These are phyloP conservation scores for Chrysoporthe puriensis DNA, from an alignment of 2,329 filamentous ascomycete genomes.

Conservation along the genomic window DNA sequence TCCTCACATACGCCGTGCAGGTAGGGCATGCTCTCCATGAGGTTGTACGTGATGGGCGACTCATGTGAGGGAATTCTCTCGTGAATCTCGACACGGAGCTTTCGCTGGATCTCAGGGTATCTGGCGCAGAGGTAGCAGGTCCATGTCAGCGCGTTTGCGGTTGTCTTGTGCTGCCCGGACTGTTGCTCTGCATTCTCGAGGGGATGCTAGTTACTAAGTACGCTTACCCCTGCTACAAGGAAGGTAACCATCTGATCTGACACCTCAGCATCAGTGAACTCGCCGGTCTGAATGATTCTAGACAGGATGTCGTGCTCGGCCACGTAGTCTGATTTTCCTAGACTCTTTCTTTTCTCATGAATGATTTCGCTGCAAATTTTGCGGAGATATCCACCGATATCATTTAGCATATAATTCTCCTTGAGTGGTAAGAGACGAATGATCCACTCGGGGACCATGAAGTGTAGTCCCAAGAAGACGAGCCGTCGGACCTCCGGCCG, in stretches of 20 bases:
- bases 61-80: conserved; percentile 9
- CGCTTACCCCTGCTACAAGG: conserved; percentile 21
- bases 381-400: conserved; percentile 22
- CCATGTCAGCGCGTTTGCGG: conserved; percentile 21
- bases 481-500: conserved; percentile 21
- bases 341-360: conserved; percentile 18
- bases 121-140: conserved; percentile 25
- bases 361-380: conserved; percentile 21
- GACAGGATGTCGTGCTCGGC: conserved; percentile 24
- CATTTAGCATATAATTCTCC: conserved; percentile 20
- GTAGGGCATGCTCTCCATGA: conserved; percentile 24
- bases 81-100: conserved; percentile 23
- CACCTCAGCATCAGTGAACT: conserved; percentile 22
- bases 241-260: conserved; percentile 24
- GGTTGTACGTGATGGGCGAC: conserved; percentile 11
- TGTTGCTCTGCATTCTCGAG: background rate
- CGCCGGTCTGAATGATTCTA: conserved; percentile 23
- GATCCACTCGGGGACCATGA: conserved; percentile 23
- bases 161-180: conserved; percentile 20
- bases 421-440: conserved; percentile 19
- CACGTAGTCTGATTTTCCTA: conserved; percentile 16
- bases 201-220: background rate
- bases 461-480: conserved; percentile 21
- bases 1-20: conserved; percentile 25
- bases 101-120: conserved; percentile 21